phyloP scores from a whole-genome alignment of 2,329 filamentous ascomycete species.

The Pyrenophora seminiperda region DNA sequence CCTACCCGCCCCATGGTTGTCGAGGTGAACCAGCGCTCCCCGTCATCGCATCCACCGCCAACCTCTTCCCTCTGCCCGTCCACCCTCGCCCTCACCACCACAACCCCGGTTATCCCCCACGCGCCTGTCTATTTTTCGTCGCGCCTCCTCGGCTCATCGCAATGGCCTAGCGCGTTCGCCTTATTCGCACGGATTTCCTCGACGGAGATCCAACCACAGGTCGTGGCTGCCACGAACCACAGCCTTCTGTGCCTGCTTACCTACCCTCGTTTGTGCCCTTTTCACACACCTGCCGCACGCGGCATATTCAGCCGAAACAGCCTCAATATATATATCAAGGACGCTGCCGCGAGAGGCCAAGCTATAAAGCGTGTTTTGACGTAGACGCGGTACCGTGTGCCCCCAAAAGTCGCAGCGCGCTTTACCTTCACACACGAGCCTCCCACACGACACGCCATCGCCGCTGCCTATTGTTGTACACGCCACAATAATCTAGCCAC shows the following conservation, averaged over 20 bases:
- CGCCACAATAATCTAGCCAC: constrained; percentile 7
- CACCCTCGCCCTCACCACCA: constrained; percentile 20
- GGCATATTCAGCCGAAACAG: background rate
- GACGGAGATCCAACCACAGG: constrained; percentile 17
- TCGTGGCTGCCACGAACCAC: constrained; percentile 29
- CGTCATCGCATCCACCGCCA: constrained; percentile 31
- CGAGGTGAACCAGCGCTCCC: constrained; percentile 29
- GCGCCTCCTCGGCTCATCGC: constrained; percentile 20
- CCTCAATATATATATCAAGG: constrained; percentile 4
- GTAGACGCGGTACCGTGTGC: constrained; percentile 12
- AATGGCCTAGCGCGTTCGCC: constrained; percentile 32
- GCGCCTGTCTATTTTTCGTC: constrained; percentile 21
- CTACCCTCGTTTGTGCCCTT: constrained; percentile 9
- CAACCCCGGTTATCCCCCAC: constrained; percentile 30
- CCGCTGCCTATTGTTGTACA: constrained; percentile 20
- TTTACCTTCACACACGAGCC: constrained; percentile 14
- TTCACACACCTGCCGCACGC: constrained; percentile 4
- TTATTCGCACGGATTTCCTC: constrained; percentile 21
- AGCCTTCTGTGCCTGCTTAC: constrained; percentile 5
- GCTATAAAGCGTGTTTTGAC: constrained; percentile 2
- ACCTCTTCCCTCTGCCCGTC: constrained; percentile 36
- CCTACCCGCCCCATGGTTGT: constrained; percentile 14
- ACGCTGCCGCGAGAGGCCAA: background rate
- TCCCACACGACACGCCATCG: constrained; percentile 16
- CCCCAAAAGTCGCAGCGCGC: constrained; percentile 13